Evolutionary conservation across 441 rosid genomes (phyloP).

Genomic region (Arabidopsis hybrid): DNA sequence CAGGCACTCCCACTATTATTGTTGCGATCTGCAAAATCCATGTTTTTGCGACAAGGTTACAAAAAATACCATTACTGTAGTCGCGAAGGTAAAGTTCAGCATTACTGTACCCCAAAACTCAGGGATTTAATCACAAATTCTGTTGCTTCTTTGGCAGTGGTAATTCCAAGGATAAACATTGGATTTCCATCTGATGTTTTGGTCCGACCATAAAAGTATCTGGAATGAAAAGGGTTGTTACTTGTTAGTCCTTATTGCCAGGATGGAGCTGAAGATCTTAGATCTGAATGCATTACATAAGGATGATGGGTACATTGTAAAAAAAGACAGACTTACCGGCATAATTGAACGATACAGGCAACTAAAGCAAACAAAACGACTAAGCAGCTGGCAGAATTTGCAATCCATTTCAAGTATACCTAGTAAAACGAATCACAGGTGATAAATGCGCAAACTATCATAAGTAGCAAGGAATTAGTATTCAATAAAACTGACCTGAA

Average conservation of each 20-base stretch:
- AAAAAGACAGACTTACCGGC: slow-evolving; percentile 56
- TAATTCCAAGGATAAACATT: too few relatives aligned
- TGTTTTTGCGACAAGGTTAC: slow-evolving; percentile 36
- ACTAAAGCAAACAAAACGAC: slow-evolving; percentile 69
- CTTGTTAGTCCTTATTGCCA: too few relatives aligned
- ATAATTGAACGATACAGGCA: slow-evolving; percentile 66
- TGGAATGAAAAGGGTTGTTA: too few relatives aligned
- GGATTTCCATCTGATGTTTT: too few relatives aligned
- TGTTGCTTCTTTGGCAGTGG: too few relatives aligned
- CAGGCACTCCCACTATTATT: slow-evolving; percentile 83
- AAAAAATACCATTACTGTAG: not conserved
- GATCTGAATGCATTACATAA: slow-evolving; percentile 17
- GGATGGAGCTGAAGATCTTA: slow-evolving; percentile 13
- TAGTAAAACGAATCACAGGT: slow-evolving; percentile 40
- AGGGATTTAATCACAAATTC: slow-evolving; percentile 71
- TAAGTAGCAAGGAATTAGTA: not conserved
- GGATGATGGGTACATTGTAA: too few relatives aligned
- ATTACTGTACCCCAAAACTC: slow-evolving; percentile 66
- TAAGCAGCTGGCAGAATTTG: slow-evolving; percentile 69
- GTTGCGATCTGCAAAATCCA: slow-evolving; percentile 69
- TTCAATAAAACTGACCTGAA: slow-evolving; percentile 64
- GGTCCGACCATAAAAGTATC: too few relatives aligned
- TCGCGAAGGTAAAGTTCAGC: slow-evolving; percentile 3
- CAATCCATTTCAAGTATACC: slow-evolving; percentile 78
- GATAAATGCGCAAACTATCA: slow-evolving; percentile 11